Conservation (phyloP, 2,329 filamentous ascomycete genomes). For the Kalmusia sp. region DNA sequence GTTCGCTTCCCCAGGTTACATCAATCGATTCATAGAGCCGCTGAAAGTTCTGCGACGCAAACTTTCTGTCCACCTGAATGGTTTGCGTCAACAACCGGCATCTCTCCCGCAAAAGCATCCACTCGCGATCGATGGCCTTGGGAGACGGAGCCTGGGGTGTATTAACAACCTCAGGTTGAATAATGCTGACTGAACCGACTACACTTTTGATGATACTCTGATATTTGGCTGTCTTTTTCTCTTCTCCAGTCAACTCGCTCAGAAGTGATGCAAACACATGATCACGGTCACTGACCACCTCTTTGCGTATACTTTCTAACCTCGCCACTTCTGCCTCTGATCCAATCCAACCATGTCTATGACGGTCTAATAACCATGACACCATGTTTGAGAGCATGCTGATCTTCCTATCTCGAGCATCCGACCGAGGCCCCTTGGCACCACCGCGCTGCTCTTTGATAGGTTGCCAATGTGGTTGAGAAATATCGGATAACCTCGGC, state of each 20-base stretch:
- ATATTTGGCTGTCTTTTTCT: slow-evolving; percentile 2
- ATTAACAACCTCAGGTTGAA: slow-evolving; percentile 1
- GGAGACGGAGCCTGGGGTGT: slow-evolving; percentile 1
- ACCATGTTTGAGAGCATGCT: slow-evolving; percentile 3
- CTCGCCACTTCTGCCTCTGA: not conserved
- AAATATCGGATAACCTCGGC: too few species aligned
- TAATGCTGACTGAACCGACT: not conserved
- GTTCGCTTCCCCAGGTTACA: slow-evolving; percentile 1
- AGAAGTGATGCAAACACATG: slow-evolving; percentile 6
- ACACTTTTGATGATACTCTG: slow-evolving; percentile 1
- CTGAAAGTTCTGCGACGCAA: not conserved
- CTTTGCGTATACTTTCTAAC: slow-evolving; percentile 5
- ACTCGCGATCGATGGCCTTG: slow-evolving; percentile 7
- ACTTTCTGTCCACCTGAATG: slow-evolving; percentile 1
- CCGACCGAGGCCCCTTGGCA: not conserved
- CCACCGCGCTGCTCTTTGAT: not conserved
- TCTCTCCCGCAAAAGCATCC: not conserved
- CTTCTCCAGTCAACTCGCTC: not conserved
- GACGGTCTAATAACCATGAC: slow-evolving; percentile 2
- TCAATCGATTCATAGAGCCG: not conserved
- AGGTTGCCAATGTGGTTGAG: not conserved
- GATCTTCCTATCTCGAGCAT: not conserved
- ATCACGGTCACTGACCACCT: not conserved
- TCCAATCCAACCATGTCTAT: slow-evolving; percentile 5
- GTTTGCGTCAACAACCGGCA: slow-evolving; percentile 1